Evolutionary conservation across 176 grass and related monocot genomes (phyloP), one percentile per base, ranked within the genome.

Genomic region (Puccinellia tenuiflora): DNA sequence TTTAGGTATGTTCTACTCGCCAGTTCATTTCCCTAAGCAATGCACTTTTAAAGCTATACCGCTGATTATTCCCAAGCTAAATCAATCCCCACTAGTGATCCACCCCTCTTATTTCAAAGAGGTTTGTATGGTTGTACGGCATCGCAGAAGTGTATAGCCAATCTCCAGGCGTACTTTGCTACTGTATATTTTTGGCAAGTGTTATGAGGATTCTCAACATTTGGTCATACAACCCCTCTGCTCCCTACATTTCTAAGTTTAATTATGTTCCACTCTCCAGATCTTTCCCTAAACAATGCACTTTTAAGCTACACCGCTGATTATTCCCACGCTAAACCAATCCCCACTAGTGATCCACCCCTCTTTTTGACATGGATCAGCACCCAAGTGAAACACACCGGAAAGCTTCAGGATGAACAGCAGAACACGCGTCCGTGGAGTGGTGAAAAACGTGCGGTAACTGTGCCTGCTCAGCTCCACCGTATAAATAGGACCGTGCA

Each of bases 401-500:
- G 6, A 9, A 50, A 25, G 2, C 31, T 7, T n/a, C 1, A 22
- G 21, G 45, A 15, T 7, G 54, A 12, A 16, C 10, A n/a, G 66
- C 16, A 46, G 7, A 63, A 62, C n/a, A 40, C 31, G 37, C 15
- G 5, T 47, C 16, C 21, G 26, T 37, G 33, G 40, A 22, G 9
- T 3, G 3, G 42, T 64, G 86, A 15, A 42, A 72, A 88, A 83
- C 53, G 80, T 83, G 54, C 31, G 18, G 40, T 30, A 51, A 83
- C 30, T 13, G 7, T 1, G 31, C 7, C 28, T n/a, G n/a, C n/a
- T n/a, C n/a, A 12, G 2, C 56, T 9, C 22, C 14, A 8, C 42
- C 4, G 5, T 82, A 69, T 78, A 83, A 51, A 83, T 79, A 79
- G 54, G 18, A 1, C 31, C 14, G 3, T 70, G 73, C 39, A 0